phyloP scores from a whole-genome alignment of 192 early-diverging fungal species.

The Backusella westeae region DNA sequence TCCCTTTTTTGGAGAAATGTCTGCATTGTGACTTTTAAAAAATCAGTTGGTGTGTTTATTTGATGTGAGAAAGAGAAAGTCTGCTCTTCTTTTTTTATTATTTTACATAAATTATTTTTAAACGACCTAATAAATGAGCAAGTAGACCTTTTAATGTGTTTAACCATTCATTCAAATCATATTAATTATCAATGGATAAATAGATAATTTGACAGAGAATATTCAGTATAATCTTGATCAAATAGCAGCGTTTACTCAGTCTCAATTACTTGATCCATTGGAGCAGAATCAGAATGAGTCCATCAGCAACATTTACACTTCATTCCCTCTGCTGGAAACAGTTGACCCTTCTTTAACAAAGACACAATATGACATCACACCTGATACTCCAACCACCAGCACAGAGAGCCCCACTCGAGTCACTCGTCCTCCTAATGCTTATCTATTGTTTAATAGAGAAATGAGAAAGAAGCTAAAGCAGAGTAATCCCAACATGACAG shows the following conservation, averaged over 20 bases:
- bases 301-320: not conserved
- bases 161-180: not conserved
- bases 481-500: conserved; percentile 56
- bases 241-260: conserved; percentile 3
- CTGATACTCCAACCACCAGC: conserved; percentile 6
- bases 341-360: not conserved
- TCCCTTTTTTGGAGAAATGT: not conserved
- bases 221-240: conserved; percentile 9
- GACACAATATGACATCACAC: conserved; percentile 12
- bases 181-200: not conserved
- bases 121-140: not conserved
- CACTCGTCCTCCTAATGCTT: conserved; percentile 57
- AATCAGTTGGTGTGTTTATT: not conserved
- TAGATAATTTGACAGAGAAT: conserved; percentile 15
- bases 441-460: conserved; percentile 58
- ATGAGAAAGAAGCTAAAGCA: conserved; percentile 54
- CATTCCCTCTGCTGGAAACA: not conserved
- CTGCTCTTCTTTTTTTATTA: not conserved
- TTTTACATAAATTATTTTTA: conserved; percentile 1
- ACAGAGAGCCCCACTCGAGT: conserved; percentile 31
- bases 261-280: conserved; percentile 7
- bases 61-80: not conserved
- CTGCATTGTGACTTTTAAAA: conserved; percentile 6
- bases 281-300: not conserved
- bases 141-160: not conserved